These are phyloP conservation scores for Sporothrix pallida DNA, from an alignment of 2,329 filamentous ascomycete genomes.

Conservation along the genomic window DNA sequence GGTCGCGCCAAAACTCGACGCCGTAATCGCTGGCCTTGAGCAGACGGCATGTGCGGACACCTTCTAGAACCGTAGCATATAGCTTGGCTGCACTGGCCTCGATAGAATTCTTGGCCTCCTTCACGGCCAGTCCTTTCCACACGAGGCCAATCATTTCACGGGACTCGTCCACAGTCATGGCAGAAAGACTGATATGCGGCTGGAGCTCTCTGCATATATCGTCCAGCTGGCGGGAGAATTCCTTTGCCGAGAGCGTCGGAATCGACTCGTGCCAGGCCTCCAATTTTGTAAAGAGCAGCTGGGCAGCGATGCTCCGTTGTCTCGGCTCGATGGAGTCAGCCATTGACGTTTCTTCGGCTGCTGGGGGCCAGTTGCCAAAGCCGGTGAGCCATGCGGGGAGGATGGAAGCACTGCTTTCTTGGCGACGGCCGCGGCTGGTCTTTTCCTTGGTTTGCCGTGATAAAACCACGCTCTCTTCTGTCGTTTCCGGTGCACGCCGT, in stretches of 20 bases:
- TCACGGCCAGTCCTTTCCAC: conserved; percentile 14
- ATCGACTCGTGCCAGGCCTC: conserved; percentile 27
- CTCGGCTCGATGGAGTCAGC: conserved; percentile 1
- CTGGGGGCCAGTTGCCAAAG: conserved; percentile 5
- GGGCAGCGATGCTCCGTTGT: conserved; percentile 21
- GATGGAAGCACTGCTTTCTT: not conserved
- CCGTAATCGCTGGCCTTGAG: conserved; percentile 33
- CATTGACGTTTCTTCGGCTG: not conserved
- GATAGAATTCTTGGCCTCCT: not conserved
- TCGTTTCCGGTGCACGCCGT: conserved; percentile 37
- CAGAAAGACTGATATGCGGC: conserved; percentile 34
- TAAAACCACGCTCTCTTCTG: not conserved
- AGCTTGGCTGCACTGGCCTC: not conserved
- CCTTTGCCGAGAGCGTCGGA: not conserved
- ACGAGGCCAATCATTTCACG: conserved; percentile 27
- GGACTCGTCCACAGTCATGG: conserved; percentile 34
- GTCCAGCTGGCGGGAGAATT: conserved; percentile 13
- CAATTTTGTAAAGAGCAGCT: conserved; percentile 31
- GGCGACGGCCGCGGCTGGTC: not conserved
- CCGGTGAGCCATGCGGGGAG: conserved; percentile 34
- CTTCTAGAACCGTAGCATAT: conserved; percentile 25
- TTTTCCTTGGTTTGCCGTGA: conserved; percentile 2
- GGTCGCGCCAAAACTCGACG: conserved; percentile 32
- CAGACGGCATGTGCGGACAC: conserved; percentile 32
- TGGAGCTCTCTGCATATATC: conserved; percentile 34